These are phyloP conservation scores for Pichia nanzhaoensis DNA, from an alignment of 805 yeast genomes.

Conservation along the genomic window DNA sequence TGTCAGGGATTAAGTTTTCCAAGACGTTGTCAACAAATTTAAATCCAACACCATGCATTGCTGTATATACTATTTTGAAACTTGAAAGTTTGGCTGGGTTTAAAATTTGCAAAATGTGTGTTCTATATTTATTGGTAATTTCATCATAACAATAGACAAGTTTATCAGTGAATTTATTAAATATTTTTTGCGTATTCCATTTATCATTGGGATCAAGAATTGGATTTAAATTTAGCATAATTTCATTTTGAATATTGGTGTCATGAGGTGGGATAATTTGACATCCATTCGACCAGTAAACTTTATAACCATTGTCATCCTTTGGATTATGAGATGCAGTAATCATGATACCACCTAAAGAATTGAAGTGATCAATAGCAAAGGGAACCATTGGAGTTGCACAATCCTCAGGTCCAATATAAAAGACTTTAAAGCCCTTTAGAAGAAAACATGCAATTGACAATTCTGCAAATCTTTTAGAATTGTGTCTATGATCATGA, in stretches of 20 bases:
- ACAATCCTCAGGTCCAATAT: slow-evolving; percentile 35
- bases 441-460: slow-evolving; percentile 68
- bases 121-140: slow-evolving; percentile 37
- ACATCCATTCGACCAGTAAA: slow-evolving; percentile 89
- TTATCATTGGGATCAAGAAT: slow-evolving; percentile 36
- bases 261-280: slow-evolving; percentile 95
- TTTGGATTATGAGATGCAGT: slow-evolving; percentile 88
- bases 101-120: slow-evolving; percentile 29
- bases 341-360: slow-evolving; percentile 85
- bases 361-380: slow-evolving; percentile 53
- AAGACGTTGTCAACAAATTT: slow-evolving; percentile 46
- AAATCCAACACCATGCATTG: slow-evolving; percentile 93
- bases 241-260: slow-evolving; percentile 55
- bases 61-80: slow-evolving; percentile 71
- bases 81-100: slow-evolving; percentile 26
- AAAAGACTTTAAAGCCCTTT: slow-evolving; percentile 65
- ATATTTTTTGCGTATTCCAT: slow-evolving; percentile 30
- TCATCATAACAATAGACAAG: slow-evolving; percentile 38
- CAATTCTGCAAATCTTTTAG: slow-evolving; percentile 70
- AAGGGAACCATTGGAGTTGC: slow-evolving; percentile 95
- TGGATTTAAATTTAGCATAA: slow-evolving; percentile 56
- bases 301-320: slow-evolving; percentile 88
- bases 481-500: slow-evolving; percentile 84
- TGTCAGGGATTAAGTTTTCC: slow-evolving; percentile 18
- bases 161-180: slow-evolving; percentile 10